Conservation (phyloP, 176 grass and related monocot genomes). For the Triticum timopheevii region DNA sequence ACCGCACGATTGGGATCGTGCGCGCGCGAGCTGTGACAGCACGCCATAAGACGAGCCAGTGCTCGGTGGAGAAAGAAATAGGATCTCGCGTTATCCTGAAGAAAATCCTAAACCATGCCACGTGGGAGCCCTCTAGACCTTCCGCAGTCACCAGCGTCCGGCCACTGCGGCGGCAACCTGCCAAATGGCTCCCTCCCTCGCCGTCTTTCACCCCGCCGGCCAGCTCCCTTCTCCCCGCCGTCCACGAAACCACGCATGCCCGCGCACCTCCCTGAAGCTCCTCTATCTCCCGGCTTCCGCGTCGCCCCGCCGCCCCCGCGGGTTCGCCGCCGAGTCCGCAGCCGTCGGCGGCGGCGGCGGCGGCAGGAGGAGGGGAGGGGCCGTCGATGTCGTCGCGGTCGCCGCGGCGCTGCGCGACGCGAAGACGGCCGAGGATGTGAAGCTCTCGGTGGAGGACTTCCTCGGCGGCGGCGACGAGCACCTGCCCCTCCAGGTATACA, state of each 20-base stretch:
- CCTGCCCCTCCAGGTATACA: constrained; percentile 76
- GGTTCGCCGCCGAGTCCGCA: constrained; percentile 21
- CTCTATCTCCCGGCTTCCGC: background rate
- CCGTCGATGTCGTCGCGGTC: constrained; percentile 58
- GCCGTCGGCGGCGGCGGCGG: background rate
- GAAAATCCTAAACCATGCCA: background rate
- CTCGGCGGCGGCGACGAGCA: background rate
- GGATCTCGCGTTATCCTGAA: background rate
- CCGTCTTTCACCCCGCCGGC: constrained; percentile 8
- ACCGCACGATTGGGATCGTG: too few species aligned
- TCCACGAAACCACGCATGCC: background rate
- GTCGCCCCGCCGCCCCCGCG: background rate
- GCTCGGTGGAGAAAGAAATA: too few species aligned
- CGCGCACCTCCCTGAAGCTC: background rate
- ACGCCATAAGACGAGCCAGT: too few species aligned
- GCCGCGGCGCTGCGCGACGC: constrained; percentile 41
- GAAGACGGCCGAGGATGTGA: constrained; percentile 59
- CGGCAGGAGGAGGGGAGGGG: constrained; percentile 9
- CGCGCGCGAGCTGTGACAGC: too few species aligned
- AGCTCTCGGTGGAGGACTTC: constrained; percentile 38
- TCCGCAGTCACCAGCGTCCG: background rate
- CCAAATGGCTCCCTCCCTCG: constrained; percentile 41
- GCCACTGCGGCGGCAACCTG: background rate
- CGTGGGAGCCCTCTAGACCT: constrained; percentile 10
- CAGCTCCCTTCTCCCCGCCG: background rate